Base-by-base conservation (phyloP, 805 yeast genomes). In the Candida parachauliodes region DNA sequence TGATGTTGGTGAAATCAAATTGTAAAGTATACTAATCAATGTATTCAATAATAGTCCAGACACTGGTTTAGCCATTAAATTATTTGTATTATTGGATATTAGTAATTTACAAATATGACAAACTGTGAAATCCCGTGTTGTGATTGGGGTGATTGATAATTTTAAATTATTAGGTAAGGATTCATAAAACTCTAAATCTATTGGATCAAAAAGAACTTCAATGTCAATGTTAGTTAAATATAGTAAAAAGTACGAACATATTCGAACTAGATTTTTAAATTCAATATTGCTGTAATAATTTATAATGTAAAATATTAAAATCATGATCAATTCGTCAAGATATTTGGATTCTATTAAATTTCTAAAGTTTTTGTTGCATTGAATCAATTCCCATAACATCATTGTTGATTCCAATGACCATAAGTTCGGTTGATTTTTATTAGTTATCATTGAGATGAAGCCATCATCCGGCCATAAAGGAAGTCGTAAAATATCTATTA, bases 351-450 rank as follows among this genome's bases (percentile, higher is more conserved):
- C 55, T 2, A 59, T 45, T 18, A 52, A 19, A 2, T 70, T 57
- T 41, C 70, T 70, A 49, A 83, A 80, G 34, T 58, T 59, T 41
- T 67, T 68, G 59, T 91, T 91, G 48, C 88, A 80, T 52, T 86
- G 91, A 23, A 77, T 60, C 29, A 88, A 60, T 49, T 85, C 95
- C 85, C 95, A 86, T 11, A 84, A 47, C 7, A 89, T 53, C 53
- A 83, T 70, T 5, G 77, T 57, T n/a, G 75, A 52, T 50, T 83
- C 89, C 3, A 69, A 60, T 2, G 78, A 55, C 81, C 88, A 68
- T 14, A 70, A 49, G 4, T 65, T 47, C 32, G 61, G 54, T 43
- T 45, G 39, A 44, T 32, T 35, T 49, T 41, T 26, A 22, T 10
- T 31, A 23, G 32, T 24, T 4, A 23, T 23, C 12, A 37, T 28